These are phyloP conservation scores for Nakazawaea peltata DNA, from an alignment of 805 yeast species.

Conservation along the genomic window DNA sequence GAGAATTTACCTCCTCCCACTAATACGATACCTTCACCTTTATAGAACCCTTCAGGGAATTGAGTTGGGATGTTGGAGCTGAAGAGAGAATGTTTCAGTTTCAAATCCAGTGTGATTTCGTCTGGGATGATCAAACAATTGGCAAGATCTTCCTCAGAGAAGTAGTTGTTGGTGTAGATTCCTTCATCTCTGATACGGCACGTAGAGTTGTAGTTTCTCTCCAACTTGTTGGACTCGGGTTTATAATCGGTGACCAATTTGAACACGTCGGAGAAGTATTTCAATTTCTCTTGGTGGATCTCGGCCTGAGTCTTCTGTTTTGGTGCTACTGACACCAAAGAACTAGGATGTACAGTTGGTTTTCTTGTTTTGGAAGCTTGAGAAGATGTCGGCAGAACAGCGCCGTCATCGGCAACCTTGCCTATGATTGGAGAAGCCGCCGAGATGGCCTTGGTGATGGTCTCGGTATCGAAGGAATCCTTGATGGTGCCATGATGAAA, in stretches of 20 bases:
- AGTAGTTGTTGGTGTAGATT: background rate
- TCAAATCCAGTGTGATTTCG: constrained; percentile 20
- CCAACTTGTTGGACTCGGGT: background rate
- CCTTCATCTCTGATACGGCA: constrained; percentile 1
- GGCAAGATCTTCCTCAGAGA: constrained; percentile 18
- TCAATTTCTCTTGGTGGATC: background rate
- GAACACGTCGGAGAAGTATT: background rate
- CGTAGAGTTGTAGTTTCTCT: background rate
- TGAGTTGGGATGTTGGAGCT: constrained; percentile 28
- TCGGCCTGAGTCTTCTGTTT: background rate
- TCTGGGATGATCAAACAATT: constrained; percentile 30
- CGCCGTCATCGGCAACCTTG: too few species aligned
- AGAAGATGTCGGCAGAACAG: too few species aligned
- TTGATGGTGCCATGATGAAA: too few species aligned
- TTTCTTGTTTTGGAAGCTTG: too few species aligned
- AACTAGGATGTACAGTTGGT: too few species aligned
- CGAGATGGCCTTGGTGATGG: too few species aligned
- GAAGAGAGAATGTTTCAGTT: constrained; percentile 37
- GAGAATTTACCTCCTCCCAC: constrained; percentile 74
- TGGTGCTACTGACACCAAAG: too few species aligned
- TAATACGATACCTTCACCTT: constrained; percentile 55
- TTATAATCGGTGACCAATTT: background rate
- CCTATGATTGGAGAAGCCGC: too few species aligned
- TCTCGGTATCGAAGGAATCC: too few species aligned
- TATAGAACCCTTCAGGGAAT: constrained; percentile 31